Base-by-base conservation (phyloP, 2,329 filamentous ascomycete species). In the Neofusicoccum sp. region DNA sequence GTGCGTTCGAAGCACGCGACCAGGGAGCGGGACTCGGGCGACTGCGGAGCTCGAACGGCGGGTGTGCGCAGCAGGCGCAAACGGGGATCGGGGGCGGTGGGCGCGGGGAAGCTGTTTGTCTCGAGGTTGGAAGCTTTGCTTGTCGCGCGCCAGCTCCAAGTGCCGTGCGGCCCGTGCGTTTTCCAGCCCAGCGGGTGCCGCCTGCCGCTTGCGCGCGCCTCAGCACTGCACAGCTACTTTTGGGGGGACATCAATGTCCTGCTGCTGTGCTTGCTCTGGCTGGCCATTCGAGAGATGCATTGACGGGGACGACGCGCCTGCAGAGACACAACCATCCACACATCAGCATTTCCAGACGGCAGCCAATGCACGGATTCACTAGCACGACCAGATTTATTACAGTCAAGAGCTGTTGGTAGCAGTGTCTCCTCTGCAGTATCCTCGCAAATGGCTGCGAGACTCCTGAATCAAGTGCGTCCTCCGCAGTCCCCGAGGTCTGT, bases 141-240 rank as follows among this genome's bases (percentile, higher is more conserved):
- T 43, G 14, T 36, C 36, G 52, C 39, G 39, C 52, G 29, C 22
- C 29, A 56, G 54, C 54, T 58, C 52, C 54, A 45, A 58, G 54
- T 16, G 14, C 54, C 29, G 54, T 58, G 54, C 54, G 34, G 39
- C 34, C 54, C 54, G 54, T 41, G 39, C 37, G 37, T 14, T 8
- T 37, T 3, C 22, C 36, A 12, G 33, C 14, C 41, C 31, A 36
- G 14, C 11, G 37, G 36, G 14, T 6, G 22, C 11, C 50, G 7
- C 16, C 6, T 4, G 31, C 8, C 22, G 12, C 37, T 33, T 16
- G 22, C 22, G 22, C 22, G 22, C 22, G 22, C 22, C 22, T 22
- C 22, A 22, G 22, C 22, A 22, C 22, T 22, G 22, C 22, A 22
- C 22, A 22, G 22, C 22, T 22, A 39, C 36, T 43, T 33, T 29